Evolutionary conservation across 768 basidiomycete genomes (phyloP).

Genomic region (Boletus huronensis): DNA sequence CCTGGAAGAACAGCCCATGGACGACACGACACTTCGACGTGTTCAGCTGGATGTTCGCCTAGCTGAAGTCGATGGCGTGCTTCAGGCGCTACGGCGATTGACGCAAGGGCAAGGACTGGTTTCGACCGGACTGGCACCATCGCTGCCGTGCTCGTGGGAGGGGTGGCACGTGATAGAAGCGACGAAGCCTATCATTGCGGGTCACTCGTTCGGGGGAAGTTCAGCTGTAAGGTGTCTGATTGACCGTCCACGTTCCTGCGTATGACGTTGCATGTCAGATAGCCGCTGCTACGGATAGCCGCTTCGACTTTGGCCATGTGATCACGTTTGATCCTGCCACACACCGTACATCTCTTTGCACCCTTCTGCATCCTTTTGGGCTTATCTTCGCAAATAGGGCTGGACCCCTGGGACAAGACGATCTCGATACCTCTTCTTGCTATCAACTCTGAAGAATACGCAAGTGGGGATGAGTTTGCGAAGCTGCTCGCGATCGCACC

Average conservation of each 20-base stretch:
- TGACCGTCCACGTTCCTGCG: not conserved
- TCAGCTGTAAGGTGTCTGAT: constrained; percentile 21
- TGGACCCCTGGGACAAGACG: constrained; percentile 25
- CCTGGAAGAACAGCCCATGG: constrained; percentile 32
- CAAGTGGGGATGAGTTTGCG: constrained; percentile 34
- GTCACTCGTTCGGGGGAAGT: constrained; percentile 34
- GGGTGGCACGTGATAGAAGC: constrained; percentile 20
- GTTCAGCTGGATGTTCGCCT: constrained; percentile 36
- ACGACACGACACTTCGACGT: constrained; percentile 28
- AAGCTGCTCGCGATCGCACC: constrained; percentile 31
- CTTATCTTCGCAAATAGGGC: constrained; percentile 20
- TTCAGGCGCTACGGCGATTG: constrained; percentile 17
- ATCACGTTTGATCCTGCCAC: constrained; percentile 31
- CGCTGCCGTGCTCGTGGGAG: constrained; percentile 14
- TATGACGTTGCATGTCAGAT: constrained; percentile 14
- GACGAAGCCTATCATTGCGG: constrained; percentile 25
- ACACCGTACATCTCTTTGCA: constrained; percentile 17
- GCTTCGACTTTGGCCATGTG: constrained; percentile 25
- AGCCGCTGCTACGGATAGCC: constrained; percentile 21
- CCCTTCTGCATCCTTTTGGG: constrained; percentile 15
- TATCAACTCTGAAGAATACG: constrained; percentile 42
- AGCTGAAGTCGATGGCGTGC: constrained; percentile 36
- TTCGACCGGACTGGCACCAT: not conserved
- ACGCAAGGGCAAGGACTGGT: not conserved
- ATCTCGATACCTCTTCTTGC: constrained; percentile 35